Conservation (phyloP, 148 eudicot species). For the Rhododendron kiyosumense region DNA sequence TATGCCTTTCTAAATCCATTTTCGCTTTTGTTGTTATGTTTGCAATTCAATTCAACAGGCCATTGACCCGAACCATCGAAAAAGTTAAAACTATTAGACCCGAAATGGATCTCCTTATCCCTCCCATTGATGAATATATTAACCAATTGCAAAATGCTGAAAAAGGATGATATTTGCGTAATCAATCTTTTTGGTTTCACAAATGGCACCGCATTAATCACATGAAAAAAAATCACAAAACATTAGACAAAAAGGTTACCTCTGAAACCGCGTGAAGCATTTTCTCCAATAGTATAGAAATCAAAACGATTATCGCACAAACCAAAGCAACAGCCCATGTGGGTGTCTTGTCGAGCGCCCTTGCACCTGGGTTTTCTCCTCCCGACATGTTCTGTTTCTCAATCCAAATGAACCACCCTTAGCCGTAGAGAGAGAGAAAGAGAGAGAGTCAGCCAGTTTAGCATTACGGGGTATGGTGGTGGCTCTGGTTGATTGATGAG, state of each 20-base stretch:
- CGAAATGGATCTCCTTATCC: not conserved
- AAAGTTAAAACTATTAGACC: not conserved
- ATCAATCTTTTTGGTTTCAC: not conserved
- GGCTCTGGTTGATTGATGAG: not conserved
- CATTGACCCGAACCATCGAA: not conserved
- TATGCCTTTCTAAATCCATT: too few relatives aligned
- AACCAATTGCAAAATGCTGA: not conserved
- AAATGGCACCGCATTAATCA: not conserved
- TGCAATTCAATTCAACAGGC: not conserved
- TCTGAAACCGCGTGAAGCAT: conserved; percentile 47
- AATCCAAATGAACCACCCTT: not conserved
- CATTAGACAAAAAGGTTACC: conserved; percentile 23
- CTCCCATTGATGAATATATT: not conserved
- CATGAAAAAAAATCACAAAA: not conserved
- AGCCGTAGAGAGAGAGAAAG: not conserved
- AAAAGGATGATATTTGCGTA: not conserved
- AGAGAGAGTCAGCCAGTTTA: not conserved
- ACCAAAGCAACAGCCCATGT: conserved; percentile 88
- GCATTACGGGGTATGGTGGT: not conserved
- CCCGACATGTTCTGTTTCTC: conserved; percentile 20
- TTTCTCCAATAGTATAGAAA: conserved; percentile 68
- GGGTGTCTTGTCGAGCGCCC: conserved; percentile 77
- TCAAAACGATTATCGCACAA: conserved; percentile 50
- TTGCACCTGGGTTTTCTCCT: conserved; percentile 25
- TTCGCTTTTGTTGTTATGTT: not conserved